Conservation (phyloP, 108 stramenopile species). For the Poteriospumella lacustris region DNA sequence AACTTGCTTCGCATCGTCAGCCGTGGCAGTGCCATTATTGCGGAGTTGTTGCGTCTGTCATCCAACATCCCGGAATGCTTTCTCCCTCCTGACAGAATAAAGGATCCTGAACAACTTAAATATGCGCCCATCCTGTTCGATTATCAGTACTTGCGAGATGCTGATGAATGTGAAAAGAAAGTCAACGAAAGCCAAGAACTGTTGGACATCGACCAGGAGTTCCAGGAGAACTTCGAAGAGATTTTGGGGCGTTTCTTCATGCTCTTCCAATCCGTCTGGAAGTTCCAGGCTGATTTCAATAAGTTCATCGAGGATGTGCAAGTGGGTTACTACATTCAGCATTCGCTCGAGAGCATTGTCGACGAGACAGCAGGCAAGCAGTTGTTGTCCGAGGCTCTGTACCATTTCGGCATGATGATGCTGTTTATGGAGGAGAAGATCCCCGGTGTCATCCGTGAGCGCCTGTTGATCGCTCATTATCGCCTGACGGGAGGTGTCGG, state of each 20-base stretch:
- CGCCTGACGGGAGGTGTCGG: conserved; percentile 45
- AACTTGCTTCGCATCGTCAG: conserved; percentile 57
- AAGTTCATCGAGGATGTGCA: conserved; percentile 49
- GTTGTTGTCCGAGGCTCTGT: conserved; percentile 59
- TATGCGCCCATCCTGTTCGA: conserved; percentile 56
- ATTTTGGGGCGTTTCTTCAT: conserved; percentile 47
- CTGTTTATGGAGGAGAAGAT: conserved; percentile 51
- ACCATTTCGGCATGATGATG: conserved; percentile 60
- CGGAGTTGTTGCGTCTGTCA: conserved; percentile 51
- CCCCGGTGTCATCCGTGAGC: conserved; percentile 56
- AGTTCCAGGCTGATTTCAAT: conserved; percentile 49
- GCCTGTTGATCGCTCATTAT: conserved; percentile 54
- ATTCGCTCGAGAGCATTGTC: conserved; percentile 57
- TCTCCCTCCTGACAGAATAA: not conserved
- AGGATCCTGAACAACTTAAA: conserved; percentile 28
- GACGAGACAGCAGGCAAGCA: conserved; percentile 56
- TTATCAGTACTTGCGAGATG: conserved; percentile 54
- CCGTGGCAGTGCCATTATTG: conserved; percentile 51
- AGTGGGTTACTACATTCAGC: conserved; percentile 57
- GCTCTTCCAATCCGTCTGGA: conserved; percentile 50
- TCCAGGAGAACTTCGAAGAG: conserved; percentile 43
- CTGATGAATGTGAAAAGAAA: conserved; percentile 55
- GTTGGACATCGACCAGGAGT: conserved; percentile 53
- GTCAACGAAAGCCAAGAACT: conserved; percentile 31
- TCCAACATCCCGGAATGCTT: conserved; percentile 40